Conservation (phyloP, 2,329 filamentous ascomycete genomes). For the Dothidotthia symphoricarpi region DNA sequence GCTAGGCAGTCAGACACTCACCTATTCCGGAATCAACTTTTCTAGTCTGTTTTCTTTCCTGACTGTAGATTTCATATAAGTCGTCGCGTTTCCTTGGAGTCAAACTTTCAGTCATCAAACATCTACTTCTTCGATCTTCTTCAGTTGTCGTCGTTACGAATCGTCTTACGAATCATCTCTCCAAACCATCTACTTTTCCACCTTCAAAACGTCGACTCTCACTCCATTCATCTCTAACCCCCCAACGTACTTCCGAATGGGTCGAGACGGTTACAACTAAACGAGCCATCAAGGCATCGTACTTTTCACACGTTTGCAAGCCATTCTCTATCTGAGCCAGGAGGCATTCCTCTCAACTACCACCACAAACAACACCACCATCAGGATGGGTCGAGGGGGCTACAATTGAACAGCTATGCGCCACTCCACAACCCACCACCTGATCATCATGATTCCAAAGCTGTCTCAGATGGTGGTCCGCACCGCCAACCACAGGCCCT, state of each 20-base stretch:
- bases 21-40: too few species aligned
- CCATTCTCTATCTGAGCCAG: conserved; percentile 14
- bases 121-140: not conserved
- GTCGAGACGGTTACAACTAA: not conserved
- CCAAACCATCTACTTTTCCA: not conserved
- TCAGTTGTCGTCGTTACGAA: not conserved
- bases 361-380: conserved; percentile 7
- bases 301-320: not conserved
- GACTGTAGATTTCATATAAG: conserved; percentile 1
- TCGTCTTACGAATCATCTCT: not conserved
- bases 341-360: conserved; percentile 1
- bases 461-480: too few species aligned
- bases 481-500: conserved; percentile 9
- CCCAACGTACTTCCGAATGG: not conserved
- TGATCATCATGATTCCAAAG: too few species aligned
- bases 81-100: not conserved
- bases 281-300: not conserved
- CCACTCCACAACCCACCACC: conserved; percentile 7
- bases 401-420: conserved; percentile 18
- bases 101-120: not conserved
- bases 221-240: not conserved
- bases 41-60: conserved; percentile 4
- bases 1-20: conserved; percentile 12
- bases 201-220: not conserved
- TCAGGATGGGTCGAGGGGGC: conserved; percentile 35